These are phyloP conservation scores for Rachicladosporium sp. DNA, from an alignment of 2,329 filamentous ascomycete species.

Conservation along the genomic window DNA sequence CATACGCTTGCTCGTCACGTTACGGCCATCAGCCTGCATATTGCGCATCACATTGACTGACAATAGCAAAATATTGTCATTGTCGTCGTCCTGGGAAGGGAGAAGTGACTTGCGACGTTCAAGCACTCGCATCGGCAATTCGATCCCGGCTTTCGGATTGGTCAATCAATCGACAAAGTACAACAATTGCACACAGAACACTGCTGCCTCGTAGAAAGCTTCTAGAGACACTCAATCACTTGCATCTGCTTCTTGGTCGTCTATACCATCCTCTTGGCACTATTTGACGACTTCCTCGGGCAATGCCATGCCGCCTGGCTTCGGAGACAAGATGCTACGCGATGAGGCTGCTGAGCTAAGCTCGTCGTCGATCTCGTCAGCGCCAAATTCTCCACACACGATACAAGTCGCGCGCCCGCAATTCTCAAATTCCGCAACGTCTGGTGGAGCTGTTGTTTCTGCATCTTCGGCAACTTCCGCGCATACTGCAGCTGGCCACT, in stretches of 20 bases:
- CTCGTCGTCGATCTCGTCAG: constrained; percentile 15
- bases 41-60: constrained; percentile 1
- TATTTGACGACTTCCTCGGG: background rate
- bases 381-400: constrained; percentile 16
- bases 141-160: constrained; percentile 5
- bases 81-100: background rate
- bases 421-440: constrained; percentile 11
- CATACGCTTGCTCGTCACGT: too few relatives aligned
- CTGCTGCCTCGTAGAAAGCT: background rate
- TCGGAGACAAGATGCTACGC: constrained; percentile 9
- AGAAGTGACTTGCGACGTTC: constrained; percentile 1
- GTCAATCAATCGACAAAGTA: background rate
- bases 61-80: background rate
- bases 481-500: constrained; percentile 11
- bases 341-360: constrained; percentile 10
- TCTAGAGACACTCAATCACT: too few relatives aligned
- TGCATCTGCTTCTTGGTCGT: too few relatives aligned
- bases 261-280: constrained; percentile 10
- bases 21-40: background rate
- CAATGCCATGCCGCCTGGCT: constrained; percentile 10
- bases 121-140: background rate
- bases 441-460: constrained; percentile 22
- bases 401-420: constrained; percentile 15
- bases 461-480: constrained; percentile 16
- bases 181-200: too few relatives aligned